phyloP scores from a whole-genome alignment of 306 rosid genomes.

The Trichosanthes cucumerina region DNA sequence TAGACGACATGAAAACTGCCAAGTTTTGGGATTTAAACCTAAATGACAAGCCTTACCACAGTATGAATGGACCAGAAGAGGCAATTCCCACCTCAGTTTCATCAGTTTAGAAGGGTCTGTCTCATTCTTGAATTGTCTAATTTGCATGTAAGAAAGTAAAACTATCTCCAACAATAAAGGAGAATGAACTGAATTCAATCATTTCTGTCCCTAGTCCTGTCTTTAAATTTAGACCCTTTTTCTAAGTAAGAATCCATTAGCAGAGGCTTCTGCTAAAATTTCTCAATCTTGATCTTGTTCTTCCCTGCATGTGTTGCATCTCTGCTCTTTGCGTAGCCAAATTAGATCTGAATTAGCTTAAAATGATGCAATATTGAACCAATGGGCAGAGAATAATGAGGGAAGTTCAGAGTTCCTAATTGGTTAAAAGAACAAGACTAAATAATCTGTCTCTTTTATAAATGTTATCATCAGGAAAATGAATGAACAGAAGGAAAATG shows the following conservation, averaged over 20 bases:
- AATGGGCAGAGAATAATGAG: not conserved
- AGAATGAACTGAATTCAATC: not conserved
- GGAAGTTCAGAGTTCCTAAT: not conserved
- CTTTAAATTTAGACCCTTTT: not conserved
- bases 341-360: not conserved
- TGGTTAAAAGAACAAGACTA: not conserved
- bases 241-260: not conserved
- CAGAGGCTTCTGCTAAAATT: not conserved
- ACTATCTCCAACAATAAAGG: not conserved
- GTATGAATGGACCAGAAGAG: conserved; percentile 32
- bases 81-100: conserved; percentile 5
- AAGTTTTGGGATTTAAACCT: conserved; percentile 57
- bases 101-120: not conserved
- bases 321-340: not conserved
- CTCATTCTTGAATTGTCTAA: not conserved
- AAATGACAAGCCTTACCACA: conserved; percentile 24
- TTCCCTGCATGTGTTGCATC: not conserved
- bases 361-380: not conserved
- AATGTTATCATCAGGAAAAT: not conserved
- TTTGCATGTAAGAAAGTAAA: not conserved
- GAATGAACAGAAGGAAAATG: not conserved
- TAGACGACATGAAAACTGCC: conserved; percentile 74
- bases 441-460: not conserved
- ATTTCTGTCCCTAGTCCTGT: not conserved
- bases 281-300: not conserved